Conservation (phyloP, 2,329 filamentous ascomycete species). For the Fusarium pseudoanthophilum region DNA sequence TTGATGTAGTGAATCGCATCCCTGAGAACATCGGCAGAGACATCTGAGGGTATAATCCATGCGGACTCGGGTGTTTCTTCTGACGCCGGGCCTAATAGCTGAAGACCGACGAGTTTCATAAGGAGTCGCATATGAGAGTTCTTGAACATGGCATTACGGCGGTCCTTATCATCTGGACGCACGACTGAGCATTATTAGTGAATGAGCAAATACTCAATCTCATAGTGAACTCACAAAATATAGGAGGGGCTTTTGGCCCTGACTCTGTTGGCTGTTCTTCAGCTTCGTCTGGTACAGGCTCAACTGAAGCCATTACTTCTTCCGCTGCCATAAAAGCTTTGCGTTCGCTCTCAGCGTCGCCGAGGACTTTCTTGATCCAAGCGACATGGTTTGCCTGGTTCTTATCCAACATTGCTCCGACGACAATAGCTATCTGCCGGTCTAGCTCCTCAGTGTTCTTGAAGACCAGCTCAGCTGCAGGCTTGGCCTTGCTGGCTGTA, state of each 20-base stretch:
- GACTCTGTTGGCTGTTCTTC: slow-evolving; percentile 44
- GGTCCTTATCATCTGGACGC: slow-evolving; percentile 71
- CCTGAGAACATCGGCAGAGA: slow-evolving; percentile 73
- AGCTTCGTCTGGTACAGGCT: slow-evolving; percentile 49
- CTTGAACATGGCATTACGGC: slow-evolving; percentile 82
- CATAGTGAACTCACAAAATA: slow-evolving; percentile 47
- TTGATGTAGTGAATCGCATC: slow-evolving; percentile 78
- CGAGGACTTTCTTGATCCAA: slow-evolving; percentile 82
- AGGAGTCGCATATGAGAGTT: slow-evolving; percentile 89
- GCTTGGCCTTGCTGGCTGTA: slow-evolving; percentile 68
- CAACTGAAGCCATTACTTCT: slow-evolving; percentile 62
- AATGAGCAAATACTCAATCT: neutral
- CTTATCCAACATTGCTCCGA: slow-evolving; percentile 82
- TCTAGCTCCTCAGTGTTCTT: slow-evolving; percentile 75
- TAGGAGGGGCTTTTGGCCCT: slow-evolving; percentile 46
- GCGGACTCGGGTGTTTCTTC: slow-evolving; percentile 79
- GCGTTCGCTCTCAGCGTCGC: slow-evolving; percentile 75
- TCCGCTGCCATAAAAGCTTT: slow-evolving; percentile 81
- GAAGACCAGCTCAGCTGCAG: slow-evolving; percentile 86
- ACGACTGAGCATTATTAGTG: slow-evolving; percentile 60
- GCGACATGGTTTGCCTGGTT: slow-evolving; percentile 78
- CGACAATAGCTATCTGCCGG: slow-evolving; percentile 81
- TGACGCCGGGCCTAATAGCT: slow-evolving; percentile 62
- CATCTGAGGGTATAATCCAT: slow-evolving; percentile 78
- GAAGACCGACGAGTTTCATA: slow-evolving; percentile 79